These are phyloP conservation scores for Amanita exitialis DNA, from an alignment of 768 basidiomycete genomes.

Conservation along the genomic window DNA sequence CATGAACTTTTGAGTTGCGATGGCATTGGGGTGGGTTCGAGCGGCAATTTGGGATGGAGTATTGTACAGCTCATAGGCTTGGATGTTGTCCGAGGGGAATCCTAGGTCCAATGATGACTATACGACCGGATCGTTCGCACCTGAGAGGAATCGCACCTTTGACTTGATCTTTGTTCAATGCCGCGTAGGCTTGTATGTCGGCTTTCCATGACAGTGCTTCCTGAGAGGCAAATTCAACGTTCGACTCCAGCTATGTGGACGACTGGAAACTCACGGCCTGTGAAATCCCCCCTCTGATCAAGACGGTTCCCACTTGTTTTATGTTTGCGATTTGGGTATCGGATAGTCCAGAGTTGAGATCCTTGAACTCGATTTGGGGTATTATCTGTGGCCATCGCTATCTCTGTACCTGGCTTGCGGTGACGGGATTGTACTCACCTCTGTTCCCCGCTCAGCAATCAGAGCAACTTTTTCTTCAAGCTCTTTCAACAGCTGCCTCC, in stretches of 20 bases:
- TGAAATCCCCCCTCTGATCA: constrained; percentile 49
- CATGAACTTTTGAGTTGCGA: constrained; percentile 48
- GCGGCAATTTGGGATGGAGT: constrained; percentile 52
- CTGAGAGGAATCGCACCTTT: constrained; percentile 26
- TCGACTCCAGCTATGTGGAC: constrained; percentile 7
- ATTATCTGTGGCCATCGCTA: constrained; percentile 27
- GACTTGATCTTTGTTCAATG: constrained; percentile 32
- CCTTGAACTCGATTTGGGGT: constrained; percentile 36
- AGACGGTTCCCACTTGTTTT: constrained; percentile 41
- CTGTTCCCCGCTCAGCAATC: constrained; percentile 34
- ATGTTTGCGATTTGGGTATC: constrained; percentile 31
- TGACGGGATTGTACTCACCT: constrained; percentile 22
- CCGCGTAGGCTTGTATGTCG: constrained; percentile 43
- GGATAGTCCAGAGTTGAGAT: constrained; percentile 37
- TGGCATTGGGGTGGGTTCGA: constrained; percentile 50
- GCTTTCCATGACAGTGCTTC: constrained; percentile 54
- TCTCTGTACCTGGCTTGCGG: background rate
- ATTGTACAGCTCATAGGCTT: constrained; percentile 72
- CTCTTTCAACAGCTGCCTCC: constrained; percentile 44
- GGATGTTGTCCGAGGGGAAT: constrained; percentile 55
- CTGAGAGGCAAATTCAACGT: constrained; percentile 16
- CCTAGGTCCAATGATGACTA: constrained; percentile 25
- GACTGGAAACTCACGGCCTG: constrained; percentile 27
- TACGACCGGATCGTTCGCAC: background rate
- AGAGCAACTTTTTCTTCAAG: constrained; percentile 36